Conservation (phyloP, 805 yeast genomes). For the Alloascoidea hylecoeti region DNA sequence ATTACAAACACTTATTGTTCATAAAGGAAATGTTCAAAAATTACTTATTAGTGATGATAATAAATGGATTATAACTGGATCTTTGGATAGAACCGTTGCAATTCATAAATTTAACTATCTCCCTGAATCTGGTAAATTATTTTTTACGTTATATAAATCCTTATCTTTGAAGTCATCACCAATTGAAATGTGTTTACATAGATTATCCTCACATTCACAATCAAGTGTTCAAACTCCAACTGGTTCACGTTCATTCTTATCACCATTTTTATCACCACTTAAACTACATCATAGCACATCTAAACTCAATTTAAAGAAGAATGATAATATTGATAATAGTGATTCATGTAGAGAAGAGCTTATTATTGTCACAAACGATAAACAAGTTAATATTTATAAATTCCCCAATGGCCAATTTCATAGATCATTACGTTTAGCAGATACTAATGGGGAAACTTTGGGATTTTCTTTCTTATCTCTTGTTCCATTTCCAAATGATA, state of each 20-base stretch:
- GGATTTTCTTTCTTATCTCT: conserved; percentile 19
- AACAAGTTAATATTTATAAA: conserved; percentile 26
- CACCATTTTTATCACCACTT: no score
- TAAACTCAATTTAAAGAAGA: no score
- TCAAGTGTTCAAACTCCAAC: no score
- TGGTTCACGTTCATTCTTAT: no score
- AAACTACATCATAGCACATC: no score
- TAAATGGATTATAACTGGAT: conserved; percentile 30
- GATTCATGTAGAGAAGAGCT: no score
- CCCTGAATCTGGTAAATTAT: conserved; percentile 11
- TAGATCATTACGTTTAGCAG: conserved; percentile 25
- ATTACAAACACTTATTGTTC: conserved; percentile 44
- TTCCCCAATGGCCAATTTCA: conserved; percentile 18
- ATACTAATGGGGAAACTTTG: conserved; percentile 24
- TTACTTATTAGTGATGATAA: conserved; percentile 16
- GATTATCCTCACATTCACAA: no score
- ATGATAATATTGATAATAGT: no score
- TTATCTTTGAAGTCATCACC: conserved; percentile 40
- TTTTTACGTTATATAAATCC: conserved; percentile 26
- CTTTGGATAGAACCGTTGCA: conserved; percentile 48
- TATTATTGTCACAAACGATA: conserved; percentile 38
- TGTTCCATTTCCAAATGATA: conserved; percentile 24
- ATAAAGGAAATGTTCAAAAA: conserved; percentile 35
- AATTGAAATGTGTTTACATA: conserved; percentile 22
- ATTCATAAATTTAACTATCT: conserved; percentile 26